Percentiles rank a stretch among this genome's conserved stretches.
Evolutionary conservation across 139 green algal species (phyloP).

Genomic region (Chlorella vulgaris): DNA sequence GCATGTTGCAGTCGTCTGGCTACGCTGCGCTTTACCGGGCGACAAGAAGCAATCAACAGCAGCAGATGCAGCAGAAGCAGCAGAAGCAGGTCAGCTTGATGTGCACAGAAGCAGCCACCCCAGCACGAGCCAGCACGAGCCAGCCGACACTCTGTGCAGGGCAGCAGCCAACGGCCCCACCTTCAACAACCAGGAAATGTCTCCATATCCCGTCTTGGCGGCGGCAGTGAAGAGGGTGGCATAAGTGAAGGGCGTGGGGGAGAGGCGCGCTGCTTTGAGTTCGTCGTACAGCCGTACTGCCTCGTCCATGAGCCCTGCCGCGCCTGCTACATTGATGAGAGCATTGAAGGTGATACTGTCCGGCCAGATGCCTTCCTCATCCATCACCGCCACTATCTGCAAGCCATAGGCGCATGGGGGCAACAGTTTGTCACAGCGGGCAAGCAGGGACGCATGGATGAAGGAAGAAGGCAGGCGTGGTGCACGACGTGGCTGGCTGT

Average conservation of each 20-base stretch:
- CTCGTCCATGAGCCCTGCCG: constrained; percentile 3
- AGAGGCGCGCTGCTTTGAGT: constrained; percentile 28
- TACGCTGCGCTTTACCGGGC: no score
- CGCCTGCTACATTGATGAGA: constrained; percentile 49
- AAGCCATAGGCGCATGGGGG: no score
- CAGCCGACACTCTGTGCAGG: no score
- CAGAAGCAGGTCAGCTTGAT: no score
- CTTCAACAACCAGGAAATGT: constrained; percentile 45
- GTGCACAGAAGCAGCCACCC: no score
- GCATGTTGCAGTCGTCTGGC: no score
- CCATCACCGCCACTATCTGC: constrained; percentile 32
- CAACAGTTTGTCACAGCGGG: neutral
- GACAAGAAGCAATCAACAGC: no score
- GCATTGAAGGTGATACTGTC: constrained; percentile 60
- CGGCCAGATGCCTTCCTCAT: constrained; percentile 18
- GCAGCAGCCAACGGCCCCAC: no score
- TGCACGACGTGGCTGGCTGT: no score
- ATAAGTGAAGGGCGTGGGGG: constrained; percentile 45
- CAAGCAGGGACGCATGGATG: neutral
- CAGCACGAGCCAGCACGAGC: no score
- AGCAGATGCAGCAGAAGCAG: no score
- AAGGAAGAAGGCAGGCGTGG: neutral
- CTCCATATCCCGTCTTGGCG: neutral
- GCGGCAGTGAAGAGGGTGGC: constrained; percentile 49
- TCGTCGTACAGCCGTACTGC: constrained; percentile 35